Evolutionary conservation across 1,139 yeast genomes (phyloP), one percentile per base, ranked within the genome.

Genomic region (Keqinozyma sinolaborantium): DNA sequence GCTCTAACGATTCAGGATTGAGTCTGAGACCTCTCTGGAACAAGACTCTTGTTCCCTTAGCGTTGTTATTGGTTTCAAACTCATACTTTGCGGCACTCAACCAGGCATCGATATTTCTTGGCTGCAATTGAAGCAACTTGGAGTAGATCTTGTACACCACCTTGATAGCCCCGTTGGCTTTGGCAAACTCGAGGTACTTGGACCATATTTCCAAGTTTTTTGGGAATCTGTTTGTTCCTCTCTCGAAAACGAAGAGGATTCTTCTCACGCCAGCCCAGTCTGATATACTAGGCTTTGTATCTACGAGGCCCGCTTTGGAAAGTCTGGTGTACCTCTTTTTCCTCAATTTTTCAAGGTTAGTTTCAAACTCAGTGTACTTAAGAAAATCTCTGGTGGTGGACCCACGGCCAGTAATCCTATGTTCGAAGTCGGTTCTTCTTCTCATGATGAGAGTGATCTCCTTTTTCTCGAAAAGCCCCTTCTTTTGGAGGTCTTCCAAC

Each of bases 371-470:
- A 28, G 84, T 77, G 54, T 92, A 94, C 45, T 75, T 73, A 38
- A 87, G 53, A 52, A 80, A 94, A 55, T 92, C 98, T 36, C 77
- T 66, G 4, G 88, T 77, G 44, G 74, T 79, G 14, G 92, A 77
- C 2, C 95, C 95, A 56, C 97, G 73, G 27, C 95, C 88, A 31
- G 78, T 77, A 34, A 94, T 76, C 40, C 96, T 66, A 56, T 92
- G 96, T 59, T 94, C 99, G 48, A 88, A 92, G 58, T 90, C 97
- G 0, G 97, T 90, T 61, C 98, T 76, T 53, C 88, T 78, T 61
- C 92, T 80, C 90, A 92, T 87, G 39, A 94, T 83, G 68, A 77
- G 73, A 31, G 83, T 79, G 45, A 88, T 79, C 57, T 94, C 98
- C 48, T 76, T 74, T 49, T 82, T 79, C 24, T 75, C 80, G 56